Conservation (phyloP, 2,329 filamentous ascomycete genomes). For the Lachnellula occidentalis region DNA sequence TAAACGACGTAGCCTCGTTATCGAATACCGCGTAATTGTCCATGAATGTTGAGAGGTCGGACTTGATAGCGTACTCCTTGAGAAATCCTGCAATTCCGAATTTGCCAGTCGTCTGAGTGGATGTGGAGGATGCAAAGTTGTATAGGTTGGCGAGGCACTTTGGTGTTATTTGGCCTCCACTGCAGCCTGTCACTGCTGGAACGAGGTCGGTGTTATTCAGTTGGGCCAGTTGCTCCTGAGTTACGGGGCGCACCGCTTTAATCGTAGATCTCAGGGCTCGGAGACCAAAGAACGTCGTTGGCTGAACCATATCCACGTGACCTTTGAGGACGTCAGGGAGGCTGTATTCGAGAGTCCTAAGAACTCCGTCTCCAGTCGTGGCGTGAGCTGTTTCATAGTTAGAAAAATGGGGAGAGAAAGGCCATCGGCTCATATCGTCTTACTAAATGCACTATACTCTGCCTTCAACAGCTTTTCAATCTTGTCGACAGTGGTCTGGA, state of each 20-base stretch:
- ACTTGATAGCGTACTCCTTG: constrained; percentile 23
- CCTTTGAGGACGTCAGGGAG: constrained; percentile 49
- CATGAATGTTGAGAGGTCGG: constrained; percentile 27
- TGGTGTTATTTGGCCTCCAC: constrained; percentile 23
- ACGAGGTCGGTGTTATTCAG: constrained; percentile 6
- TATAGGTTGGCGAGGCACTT: constrained; percentile 29
- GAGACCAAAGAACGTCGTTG: constrained; percentile 52
- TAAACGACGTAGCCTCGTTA: constrained; percentile 31
- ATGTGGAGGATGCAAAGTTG: constrained; percentile 18
- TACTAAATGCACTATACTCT: constrained; percentile 46
- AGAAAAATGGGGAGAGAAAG: constrained; percentile 30
- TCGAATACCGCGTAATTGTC: constrained; percentile 20
- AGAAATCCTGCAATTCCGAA: constrained; percentile 29
- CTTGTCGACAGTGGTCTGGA: constrained; percentile 41
- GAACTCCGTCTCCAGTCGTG: constrained; percentile 12
- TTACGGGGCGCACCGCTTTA: constrained; percentile 4
- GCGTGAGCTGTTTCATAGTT: constrained; percentile 15
- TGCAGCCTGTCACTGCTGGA: constrained; percentile 25
- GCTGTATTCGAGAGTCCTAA: constrained; percentile 28
- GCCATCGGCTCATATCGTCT: constrained; percentile 38
- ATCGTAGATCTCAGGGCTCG: constrained; percentile 27
- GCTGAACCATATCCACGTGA: constrained; percentile 55
- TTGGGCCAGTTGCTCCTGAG: constrained; percentile 4
- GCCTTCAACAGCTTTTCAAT: constrained; percentile 50
- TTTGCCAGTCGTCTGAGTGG: constrained; percentile 16